Conservation (phyloP, 208 protist species). For the Wallacemonas rigidus region DNA sequence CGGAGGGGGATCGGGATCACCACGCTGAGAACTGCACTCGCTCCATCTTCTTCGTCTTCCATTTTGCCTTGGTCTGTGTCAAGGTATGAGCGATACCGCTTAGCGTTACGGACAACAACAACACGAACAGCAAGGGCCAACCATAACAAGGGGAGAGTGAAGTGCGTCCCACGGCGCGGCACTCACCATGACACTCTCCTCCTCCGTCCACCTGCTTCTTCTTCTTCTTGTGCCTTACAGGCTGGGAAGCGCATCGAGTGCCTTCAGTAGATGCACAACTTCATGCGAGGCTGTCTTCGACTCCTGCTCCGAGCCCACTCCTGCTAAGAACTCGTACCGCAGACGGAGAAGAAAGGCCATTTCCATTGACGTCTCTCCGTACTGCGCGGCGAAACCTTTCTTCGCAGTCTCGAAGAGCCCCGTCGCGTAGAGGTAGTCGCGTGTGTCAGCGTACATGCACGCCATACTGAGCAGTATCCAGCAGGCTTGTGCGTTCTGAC, state of each 20-base stretch:
- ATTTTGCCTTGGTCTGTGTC: no score
- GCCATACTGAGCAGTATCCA: slow-evolving; percentile 75
- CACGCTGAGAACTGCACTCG: no score
- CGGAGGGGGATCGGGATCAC: no score
- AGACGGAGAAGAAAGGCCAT: slow-evolving; percentile 53
- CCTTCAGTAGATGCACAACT: slow-evolving; percentile 71
- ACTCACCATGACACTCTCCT: not conserved
- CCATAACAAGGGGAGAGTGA: no score
- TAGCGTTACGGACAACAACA: no score
- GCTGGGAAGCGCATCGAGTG: slow-evolving; percentile 51
- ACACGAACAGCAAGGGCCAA: no score
- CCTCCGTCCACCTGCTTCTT: not conserved
- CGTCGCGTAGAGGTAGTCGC: slow-evolving; percentile 88
- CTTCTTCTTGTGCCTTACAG: not conserved
- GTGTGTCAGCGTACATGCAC: slow-evolving; percentile 85
- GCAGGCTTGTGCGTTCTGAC: slow-evolving; percentile 61
- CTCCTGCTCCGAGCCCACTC: slow-evolving; percentile 87
- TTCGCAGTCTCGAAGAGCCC: slow-evolving; percentile 79
- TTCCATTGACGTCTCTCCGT: slow-evolving; percentile 68
- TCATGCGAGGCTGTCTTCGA: slow-evolving; percentile 76
- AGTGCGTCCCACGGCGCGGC: no score
- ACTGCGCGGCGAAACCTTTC: slow-evolving; percentile 60
- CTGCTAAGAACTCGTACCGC: slow-evolving; percentile 81
- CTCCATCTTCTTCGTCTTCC: no score
- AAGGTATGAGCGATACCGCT: no score